Base-by-base conservation (phyloP, 257 asterid species). In the Coffea canephora region DNA sequence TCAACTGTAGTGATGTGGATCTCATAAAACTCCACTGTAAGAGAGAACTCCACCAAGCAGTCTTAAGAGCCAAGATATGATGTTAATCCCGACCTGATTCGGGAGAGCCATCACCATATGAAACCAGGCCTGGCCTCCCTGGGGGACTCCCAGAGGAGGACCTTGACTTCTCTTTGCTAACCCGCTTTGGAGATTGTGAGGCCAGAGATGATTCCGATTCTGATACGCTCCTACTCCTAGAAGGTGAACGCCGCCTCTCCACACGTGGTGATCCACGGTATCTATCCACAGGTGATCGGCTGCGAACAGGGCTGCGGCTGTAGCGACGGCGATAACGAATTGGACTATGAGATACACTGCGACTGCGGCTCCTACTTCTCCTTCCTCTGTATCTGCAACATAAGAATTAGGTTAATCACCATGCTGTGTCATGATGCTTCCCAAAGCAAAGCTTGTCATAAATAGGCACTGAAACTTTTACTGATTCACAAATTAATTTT, bases 101-200 rank as follows among this genome's bases (percentile, higher is more conserved):
- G 0, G 97, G 93, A n/a, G 96, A 92, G 50, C 92, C 98, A 73
- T 92, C 96, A 19, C 88, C 97, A 70, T 94, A 94, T 5, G 97
- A 89, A 66, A 93, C 98, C 64, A 94, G 84, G 70, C 96, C 96
- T 0, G 92, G 52, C 88, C 89, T 91, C 23, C 83, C 77, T n/a
- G 96, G 91, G 31, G 96, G 87, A 18, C 91, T 89, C 65, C 82
- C 89, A 36, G 98, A 92, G 3, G 89, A 83, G 13, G 97, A 94
- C 82, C 89, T 87, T 5, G 96, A 87, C 55, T 78, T 84, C 55
- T 83, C 90, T 77, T 87, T 89, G 79, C 78, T 83, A 8, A 72
- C 76, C 25, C 71, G 89, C 87, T 82, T 86, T 7, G 97, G 97
- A 70, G 93, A 87, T 71, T 23, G 87, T 7, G 96, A 91, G 67